Evolutionary conservation across 2,329 filamentous ascomycete genomes (phyloP).

Genomic region (Cylindrodendrum hubeiense): DNA sequence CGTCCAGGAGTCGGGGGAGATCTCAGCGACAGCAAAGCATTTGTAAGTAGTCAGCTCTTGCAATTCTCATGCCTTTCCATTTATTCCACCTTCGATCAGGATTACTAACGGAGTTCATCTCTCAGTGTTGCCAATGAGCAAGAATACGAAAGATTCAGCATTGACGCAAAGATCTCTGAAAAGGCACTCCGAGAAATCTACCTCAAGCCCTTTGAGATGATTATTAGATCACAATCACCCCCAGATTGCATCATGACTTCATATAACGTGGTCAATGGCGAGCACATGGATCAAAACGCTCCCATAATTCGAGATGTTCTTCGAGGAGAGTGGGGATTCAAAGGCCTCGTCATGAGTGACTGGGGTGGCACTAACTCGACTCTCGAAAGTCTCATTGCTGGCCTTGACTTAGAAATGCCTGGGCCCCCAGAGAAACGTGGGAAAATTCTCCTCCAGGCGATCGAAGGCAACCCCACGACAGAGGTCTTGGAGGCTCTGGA

Average conservation of each 20-base stretch:
- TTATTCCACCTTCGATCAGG: too few relatives aligned
- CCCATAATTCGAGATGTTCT: conserved; percentile 51
- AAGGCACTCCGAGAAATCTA: conserved; percentile 50
- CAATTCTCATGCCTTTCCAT: neutral
- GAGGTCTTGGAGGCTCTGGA: neutral
- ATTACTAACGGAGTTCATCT: neutral
- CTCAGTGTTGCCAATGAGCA: conserved; percentile 52
- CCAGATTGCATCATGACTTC: conserved; percentile 56
- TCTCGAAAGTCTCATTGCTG: conserved; percentile 41
- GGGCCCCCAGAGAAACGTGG: conserved; percentile 42
- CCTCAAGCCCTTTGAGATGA: conserved; percentile 56
- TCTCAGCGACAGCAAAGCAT: conserved; percentile 58
- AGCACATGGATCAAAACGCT: conserved; percentile 53
- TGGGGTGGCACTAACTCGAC: conserved; percentile 52
- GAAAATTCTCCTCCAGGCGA: conserved; percentile 30
- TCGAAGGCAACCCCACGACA: conserved; percentile 26
- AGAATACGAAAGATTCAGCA: conserved; percentile 34
- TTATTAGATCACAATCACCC: conserved; percentile 46
- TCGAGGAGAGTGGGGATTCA: conserved; percentile 56
- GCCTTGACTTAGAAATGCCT: conserved; percentile 49
- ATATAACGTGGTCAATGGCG: conserved; percentile 58
- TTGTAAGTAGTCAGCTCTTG: conserved; percentile 43
- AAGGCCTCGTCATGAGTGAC: conserved; percentile 59
- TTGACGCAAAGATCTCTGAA: conserved; percentile 37
- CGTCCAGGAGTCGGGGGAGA: conserved; percentile 54